Base-by-base conservation (phyloP, 768 basidiomycete species). In the Paxillus ammoniavirescens region DNA sequence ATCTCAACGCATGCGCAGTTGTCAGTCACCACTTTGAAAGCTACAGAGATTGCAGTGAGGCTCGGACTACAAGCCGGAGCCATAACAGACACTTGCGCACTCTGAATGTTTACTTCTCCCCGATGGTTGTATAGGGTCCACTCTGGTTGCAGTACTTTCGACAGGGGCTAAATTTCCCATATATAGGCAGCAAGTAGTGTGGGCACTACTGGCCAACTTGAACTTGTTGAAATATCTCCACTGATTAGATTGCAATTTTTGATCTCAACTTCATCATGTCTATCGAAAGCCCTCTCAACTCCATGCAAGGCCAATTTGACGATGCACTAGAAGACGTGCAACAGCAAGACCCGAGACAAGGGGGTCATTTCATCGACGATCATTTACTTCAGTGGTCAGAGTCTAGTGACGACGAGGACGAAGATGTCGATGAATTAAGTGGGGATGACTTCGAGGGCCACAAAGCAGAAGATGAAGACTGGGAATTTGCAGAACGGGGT, bases 401-500 rank as follows among this genome's bases (percentile, higher is more conserved):
- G 7, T 38, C 55, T 3, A 59, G 57, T 49, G 63, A 74, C 31
- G 53, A 66, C 42, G 65, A 68, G 12, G 62, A 54, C 31, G 53
- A 54, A 5, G 58, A 58, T 13, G 26, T 17, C n/a, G 61, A 61
- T 21, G 50, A 69, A 31, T 68, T 75, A 1, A 75, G 78, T 30
- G 79, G 82, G 26, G 80, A 79, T 12, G 73, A 66, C 55, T 83
- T 80, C 50, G 79, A 82, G 46, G 76, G 83, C 35, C 76, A 75
- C 61, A 76, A 86, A 42, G 87, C 85, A 26, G 90, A 92, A 57
- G 90, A 93, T 64, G 91, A 93, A 63, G 90, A 93, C 66, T 91
- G 88, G 91, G 89, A 93, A 68, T 79, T 89, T 51, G 81, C 88
- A 49, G 91, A 93, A 72, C 73, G 87, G 80, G 88, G 93, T 87